phyloP scores from a whole-genome alignment of 768 basidiomycete species.

The Gelatoporia subvermispora region DNA sequence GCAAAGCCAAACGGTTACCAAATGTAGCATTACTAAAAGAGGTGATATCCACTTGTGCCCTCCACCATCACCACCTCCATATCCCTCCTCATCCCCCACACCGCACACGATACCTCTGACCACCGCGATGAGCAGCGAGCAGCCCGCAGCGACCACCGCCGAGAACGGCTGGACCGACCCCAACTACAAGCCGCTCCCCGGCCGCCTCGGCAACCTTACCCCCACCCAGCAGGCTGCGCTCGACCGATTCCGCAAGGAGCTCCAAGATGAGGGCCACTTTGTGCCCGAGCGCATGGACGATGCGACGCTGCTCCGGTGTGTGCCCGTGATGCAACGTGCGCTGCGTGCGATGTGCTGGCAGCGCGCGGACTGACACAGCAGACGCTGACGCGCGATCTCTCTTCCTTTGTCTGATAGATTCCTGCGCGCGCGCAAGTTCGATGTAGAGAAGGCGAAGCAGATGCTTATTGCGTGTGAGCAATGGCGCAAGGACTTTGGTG shows the following conservation, averaged over 20 bases:
- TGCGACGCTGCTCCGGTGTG: slow-evolving; percentile 60
- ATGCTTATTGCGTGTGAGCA: slow-evolving; percentile 83
- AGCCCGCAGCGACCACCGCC: slow-evolving; percentile 48
- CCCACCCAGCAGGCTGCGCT: slow-evolving; percentile 57
- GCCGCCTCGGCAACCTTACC: slow-evolving; percentile 76
- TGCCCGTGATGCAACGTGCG: neutral
- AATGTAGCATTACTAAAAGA: neutral
- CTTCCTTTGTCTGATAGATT: slow-evolving; percentile 50
- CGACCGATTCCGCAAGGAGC: slow-evolving; percentile 60
- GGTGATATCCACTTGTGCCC: neutral
- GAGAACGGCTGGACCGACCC: slow-evolving; percentile 59
- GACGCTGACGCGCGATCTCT: neutral
- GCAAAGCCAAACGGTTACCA: too few species aligned
- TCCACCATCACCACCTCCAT: neutral
- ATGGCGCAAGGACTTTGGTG: slow-evolving; percentile 85
- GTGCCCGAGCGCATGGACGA: slow-evolving; percentile 67
- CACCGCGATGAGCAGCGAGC: slow-evolving; percentile 2
- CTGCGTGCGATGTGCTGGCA: neutral
- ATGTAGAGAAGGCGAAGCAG: slow-evolving; percentile 70
- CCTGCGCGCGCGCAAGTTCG: slow-evolving; percentile 90
- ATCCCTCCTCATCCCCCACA: neutral
- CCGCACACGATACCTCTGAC: neutral
- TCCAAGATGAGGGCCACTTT: slow-evolving; percentile 56
- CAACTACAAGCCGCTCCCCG: slow-evolving; percentile 62
- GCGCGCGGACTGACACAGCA: neutral